Conservation (phyloP, 257 asterid genomes). For the Datura wrightii region DNA sequence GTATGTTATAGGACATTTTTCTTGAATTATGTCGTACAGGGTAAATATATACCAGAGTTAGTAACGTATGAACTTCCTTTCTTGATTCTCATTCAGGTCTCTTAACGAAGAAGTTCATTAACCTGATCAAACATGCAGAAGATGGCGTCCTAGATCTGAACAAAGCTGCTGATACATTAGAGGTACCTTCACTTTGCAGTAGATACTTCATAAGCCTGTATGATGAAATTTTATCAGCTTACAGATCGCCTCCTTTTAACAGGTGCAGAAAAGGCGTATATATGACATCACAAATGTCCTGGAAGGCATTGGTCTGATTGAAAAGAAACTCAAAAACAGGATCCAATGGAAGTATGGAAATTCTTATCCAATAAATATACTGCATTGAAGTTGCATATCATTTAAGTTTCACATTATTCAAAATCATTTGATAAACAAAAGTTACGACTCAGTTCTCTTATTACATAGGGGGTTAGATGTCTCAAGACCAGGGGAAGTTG, state of each 20-base stretch:
- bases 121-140: constrained; percentile 88
- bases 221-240: constrained; percentile 39
- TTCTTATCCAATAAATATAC: constrained; percentile 24
- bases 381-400: constrained; percentile 9
- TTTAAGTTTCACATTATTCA: constrained; percentile 16
- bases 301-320: constrained; percentile 96
- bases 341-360: constrained; percentile 95
- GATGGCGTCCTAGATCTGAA: constrained; percentile 95
- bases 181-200: constrained; percentile 51
- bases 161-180: constrained; percentile 91
- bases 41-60: background rate
- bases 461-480: constrained; percentile 77
- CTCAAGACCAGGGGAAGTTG: constrained; percentile 79
- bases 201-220: constrained; percentile 34
- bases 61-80: constrained; percentile 20
- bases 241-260: constrained; percentile 38
- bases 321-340: constrained; percentile 90
- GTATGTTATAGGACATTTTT: background rate
- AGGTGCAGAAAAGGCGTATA: constrained; percentile 98
- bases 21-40: background rate
- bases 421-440: constrained; percentile 38
- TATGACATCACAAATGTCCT: constrained; percentile 96
- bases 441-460: constrained; percentile 35
- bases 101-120: constrained; percentile 86
- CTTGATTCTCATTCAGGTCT: constrained; percentile 60